Percentiles rank a stretch among this genome's conserved stretches.
phyloP scores from a whole-genome alignment of 2,329 filamentous ascomycete species.

The Dissoconium aciculare region DNA sequence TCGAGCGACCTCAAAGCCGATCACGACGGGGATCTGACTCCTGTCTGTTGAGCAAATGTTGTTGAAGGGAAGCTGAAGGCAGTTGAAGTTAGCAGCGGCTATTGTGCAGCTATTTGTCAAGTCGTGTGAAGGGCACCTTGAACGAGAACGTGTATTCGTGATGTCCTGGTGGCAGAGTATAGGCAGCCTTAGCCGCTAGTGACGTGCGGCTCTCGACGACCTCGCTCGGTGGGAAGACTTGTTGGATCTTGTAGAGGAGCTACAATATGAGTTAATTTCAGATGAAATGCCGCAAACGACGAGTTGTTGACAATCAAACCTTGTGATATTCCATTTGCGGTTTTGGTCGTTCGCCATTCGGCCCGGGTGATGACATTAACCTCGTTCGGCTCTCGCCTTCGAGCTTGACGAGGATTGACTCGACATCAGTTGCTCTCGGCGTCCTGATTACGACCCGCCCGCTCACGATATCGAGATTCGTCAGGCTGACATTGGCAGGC shows the following conservation, averaged over 20 bases:
- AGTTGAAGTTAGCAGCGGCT: not conserved
- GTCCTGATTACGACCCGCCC: conserved; percentile 39
- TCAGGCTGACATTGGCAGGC: conserved; percentile 26
- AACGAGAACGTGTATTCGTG: conserved; percentile 68
- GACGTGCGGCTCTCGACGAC: conserved; percentile 25
- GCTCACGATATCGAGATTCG: conserved; percentile 60
- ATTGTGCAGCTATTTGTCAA: not conserved
- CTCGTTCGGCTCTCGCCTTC: conserved; percentile 65
- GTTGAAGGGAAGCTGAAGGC: conserved; percentile 44
- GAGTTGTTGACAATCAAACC: no score
- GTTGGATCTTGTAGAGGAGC: conserved; percentile 58
- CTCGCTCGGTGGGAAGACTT: conserved; percentile 31
- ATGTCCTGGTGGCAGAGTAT: conserved; percentile 50
- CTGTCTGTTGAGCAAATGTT: conserved; percentile 46
- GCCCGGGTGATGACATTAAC: conserved; percentile 37
- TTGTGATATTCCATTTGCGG: conserved; percentile 39
- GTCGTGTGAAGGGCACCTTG: conserved; percentile 37
- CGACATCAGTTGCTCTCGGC: conserved; percentile 31
- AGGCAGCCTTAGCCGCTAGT: conserved; percentile 28
- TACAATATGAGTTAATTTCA: no score
- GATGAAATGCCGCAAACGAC: no score
- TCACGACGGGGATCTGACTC: conserved; percentile 29
- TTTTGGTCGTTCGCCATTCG: conserved; percentile 29
- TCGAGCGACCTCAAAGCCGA: conserved; percentile 32
- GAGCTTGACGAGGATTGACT: conserved; percentile 59